Percentiles rank a stretch among this genome's conserved stretches.
Evolutionary conservation across 148 eudicot species (phyloP).

Genomic region (Nyssa sinensis): DNA sequence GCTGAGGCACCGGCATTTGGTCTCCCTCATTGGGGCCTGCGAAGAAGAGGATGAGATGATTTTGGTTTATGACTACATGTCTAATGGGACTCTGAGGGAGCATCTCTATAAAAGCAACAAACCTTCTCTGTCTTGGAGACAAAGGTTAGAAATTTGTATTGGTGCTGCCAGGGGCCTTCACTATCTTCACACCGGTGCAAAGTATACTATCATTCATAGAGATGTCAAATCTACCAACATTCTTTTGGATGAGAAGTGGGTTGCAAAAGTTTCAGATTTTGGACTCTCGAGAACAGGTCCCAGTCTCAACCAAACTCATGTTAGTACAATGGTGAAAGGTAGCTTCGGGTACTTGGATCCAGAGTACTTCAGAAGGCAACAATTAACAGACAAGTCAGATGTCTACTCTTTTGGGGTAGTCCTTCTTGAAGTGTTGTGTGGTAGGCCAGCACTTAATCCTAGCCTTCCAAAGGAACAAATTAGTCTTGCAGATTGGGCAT

Average conservation of each 20-base stretch:
- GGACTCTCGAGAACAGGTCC: conserved; percentile 37
- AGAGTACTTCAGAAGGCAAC: conserved; percentile 29
- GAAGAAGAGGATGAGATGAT: conserved; percentile 41
- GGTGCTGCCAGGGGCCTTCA: conserved; percentile 45
- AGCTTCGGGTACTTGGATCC: conserved; percentile 38
- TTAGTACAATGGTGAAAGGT: conserved; percentile 39
- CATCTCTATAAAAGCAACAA: conserved; percentile 25
- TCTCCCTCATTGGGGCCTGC: conserved; percentile 43
- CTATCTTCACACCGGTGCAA: conserved; percentile 42
- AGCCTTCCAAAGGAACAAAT: conserved; percentile 28
- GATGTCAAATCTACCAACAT: conserved; percentile 41
- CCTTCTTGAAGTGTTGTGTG: conserved; percentile 38
- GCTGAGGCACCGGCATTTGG: conserved; percentile 39
- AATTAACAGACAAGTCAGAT: conserved; percentile 32
- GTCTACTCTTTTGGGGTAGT: conserved; percentile 35
- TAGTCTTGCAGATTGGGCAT: conserved; percentile 38
- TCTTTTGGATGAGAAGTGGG: conserved; percentile 31
- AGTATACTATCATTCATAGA: conserved; percentile 34
- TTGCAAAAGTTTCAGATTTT: conserved; percentile 49
- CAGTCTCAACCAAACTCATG: conserved; percentile 30
- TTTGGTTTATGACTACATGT: conserved; percentile 42
- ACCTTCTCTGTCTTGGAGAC: conserved; percentile 30
- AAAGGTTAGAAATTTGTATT: conserved; percentile 37
- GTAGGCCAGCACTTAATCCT: conserved; percentile 29
- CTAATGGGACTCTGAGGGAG: conserved; percentile 45